phyloP scores from a whole-genome alignment of 192 early-diverging fungal genomes.

The Funneliformis geosporum region DNA sequence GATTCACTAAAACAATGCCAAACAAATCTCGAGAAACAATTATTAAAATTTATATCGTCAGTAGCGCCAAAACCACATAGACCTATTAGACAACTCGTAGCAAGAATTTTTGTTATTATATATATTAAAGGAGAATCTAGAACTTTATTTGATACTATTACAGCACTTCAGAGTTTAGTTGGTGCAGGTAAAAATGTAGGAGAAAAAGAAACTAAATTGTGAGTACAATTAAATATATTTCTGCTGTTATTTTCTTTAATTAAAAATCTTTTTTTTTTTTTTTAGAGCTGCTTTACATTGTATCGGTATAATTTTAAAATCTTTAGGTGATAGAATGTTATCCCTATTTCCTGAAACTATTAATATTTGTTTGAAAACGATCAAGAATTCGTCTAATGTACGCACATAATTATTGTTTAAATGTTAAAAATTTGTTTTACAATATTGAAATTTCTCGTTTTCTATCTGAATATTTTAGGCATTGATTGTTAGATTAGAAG shows the following conservation, averaged over 20 bases:
- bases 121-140: constrained; percentile 77
- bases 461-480: constrained; percentile 41
- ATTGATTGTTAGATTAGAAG: constrained; percentile 67
- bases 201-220: constrained; percentile 68
- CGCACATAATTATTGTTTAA: not conserved
- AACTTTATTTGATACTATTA: constrained; percentile 77
- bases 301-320: constrained; percentile 77
- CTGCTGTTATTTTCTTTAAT: not conserved
- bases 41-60: constrained; percentile 70
- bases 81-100: constrained; percentile 71
- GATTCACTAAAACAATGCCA: constrained; percentile 65
- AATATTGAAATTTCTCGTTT: constrained; percentile 6
- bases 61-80: constrained; percentile 62
- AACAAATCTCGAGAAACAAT: constrained; percentile 68
- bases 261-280: not conserved
- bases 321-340: constrained; percentile 69
- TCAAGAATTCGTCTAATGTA: constrained; percentile 63
- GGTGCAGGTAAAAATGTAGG: constrained; percentile 59
- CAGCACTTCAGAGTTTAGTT: constrained; percentile 60
- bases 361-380: constrained; percentile 61
- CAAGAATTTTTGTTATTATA: constrained; percentile 65
- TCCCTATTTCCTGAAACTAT: constrained; percentile 70
- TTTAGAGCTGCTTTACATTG: constrained; percentile 73
- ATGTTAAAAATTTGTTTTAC: not conserved
- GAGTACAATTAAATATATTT: constrained; percentile 26